These are phyloP conservation scores for Glycine soja DNA, from an alignment of 306 rosid genomes.

Conservation along the genomic window DNA sequence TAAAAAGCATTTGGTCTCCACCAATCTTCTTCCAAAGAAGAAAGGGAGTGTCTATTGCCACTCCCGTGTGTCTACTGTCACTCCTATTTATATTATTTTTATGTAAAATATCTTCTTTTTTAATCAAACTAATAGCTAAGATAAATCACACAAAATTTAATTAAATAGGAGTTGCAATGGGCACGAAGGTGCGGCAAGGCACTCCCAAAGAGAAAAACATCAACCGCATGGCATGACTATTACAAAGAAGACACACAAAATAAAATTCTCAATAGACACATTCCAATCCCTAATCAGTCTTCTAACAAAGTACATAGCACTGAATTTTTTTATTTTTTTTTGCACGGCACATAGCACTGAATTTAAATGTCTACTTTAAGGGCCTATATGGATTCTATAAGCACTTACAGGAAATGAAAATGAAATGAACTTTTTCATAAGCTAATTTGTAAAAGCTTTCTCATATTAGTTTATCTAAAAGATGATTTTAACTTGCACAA, in stretches of 20 bases:
- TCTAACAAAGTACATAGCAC: not conserved
- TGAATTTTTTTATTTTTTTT: too few relatives aligned
- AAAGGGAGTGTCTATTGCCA: not conserved
- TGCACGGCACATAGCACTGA: not conserved
- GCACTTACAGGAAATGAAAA: too few relatives aligned
- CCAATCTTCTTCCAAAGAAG: not conserved
- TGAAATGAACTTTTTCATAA: too few relatives aligned
- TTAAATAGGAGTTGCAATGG: not conserved
- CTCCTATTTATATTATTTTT: not conserved
- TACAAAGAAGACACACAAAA: not conserved
- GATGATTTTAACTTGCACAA: too few relatives aligned
- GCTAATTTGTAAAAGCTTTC: too few relatives aligned
- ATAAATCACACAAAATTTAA: not conserved
- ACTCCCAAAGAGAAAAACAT: not conserved
- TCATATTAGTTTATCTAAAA: too few relatives aligned
- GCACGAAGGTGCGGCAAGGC: not conserved
- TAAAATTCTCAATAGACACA: conserved; percentile 1
- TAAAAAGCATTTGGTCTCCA: not conserved
- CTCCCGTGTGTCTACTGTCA: not conserved
- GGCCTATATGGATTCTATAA: too few relatives aligned
- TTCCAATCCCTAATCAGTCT: conserved; percentile 20
- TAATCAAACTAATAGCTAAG: not conserved
- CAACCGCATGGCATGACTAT: not conserved
- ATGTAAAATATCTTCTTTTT: not conserved
- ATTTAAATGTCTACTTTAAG: not conserved